phyloP scores from a whole-genome alignment of 169 alveolate species.

The Eimeria maxima region DNA sequence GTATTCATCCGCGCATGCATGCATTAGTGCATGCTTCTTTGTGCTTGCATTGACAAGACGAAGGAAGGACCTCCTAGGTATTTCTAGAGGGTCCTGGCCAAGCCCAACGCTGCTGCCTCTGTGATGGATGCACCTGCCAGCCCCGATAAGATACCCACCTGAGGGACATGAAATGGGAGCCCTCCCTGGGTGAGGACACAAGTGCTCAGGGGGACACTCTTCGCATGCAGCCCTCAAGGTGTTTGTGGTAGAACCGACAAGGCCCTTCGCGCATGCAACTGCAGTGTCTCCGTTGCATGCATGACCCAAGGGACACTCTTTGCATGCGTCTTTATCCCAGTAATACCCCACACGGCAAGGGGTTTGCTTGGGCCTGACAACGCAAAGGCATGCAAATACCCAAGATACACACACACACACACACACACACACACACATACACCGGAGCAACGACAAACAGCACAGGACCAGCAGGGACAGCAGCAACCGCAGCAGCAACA shows the following conservation, averaged over 20 bases:
- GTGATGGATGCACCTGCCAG: not conserved
- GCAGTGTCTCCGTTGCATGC: constrained; percentile 31
- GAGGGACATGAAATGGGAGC: constrained; percentile 54
- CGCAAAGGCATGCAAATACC: not conserved
- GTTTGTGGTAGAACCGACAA: not conserved
- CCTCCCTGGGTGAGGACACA: constrained; percentile 17
- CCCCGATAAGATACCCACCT: not conserved
- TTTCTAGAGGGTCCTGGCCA: no score
- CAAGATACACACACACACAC: no score
- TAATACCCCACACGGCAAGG: not conserved
- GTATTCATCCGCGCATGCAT: not conserved
- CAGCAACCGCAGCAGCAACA: not conserved
- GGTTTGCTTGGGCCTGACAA: not conserved
- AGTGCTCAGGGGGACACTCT: constrained; percentile 15
- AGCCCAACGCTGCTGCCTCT: no score
- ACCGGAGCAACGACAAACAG: no score
- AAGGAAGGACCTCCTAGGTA: no score
- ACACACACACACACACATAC: not conserved
- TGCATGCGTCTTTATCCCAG: not conserved
- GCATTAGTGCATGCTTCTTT: not conserved
- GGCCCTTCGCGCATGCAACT: constrained; percentile 24
- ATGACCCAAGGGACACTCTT: constrained; percentile 24
- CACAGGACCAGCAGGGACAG: not conserved
- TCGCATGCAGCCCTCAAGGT: not conserved
- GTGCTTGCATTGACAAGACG: not conserved